Percentiles rank a stretch among this genome's conserved stretches.
phyloP scores from a whole-genome alignment of 2,329 filamentous ascomycete genomes.

The Pyrenophora graminea region DNA sequence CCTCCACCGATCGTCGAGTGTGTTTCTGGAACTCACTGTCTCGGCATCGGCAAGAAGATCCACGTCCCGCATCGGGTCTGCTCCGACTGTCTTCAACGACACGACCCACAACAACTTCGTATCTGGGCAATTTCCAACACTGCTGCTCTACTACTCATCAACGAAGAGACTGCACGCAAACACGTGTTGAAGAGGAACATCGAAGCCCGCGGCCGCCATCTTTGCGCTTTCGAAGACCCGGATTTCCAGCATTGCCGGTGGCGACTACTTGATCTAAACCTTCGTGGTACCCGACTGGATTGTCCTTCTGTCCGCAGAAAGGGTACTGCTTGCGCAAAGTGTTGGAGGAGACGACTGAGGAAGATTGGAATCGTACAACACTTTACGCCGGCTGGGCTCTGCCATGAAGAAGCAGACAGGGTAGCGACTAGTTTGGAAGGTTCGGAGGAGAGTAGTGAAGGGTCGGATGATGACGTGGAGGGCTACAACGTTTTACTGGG shows the following conservation, averaged over 20 bases:
- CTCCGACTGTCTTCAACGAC: conserved; percentile 28
- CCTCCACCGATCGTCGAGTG: conserved; percentile 33
- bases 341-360: conserved; percentile 29
- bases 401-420: conserved; percentile 35
- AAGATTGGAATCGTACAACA: conserved; percentile 32
- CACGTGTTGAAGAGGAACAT: conserved; percentile 29
- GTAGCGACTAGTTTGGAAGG: conserved; percentile 21
- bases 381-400: conserved; percentile 34
- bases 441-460: conserved; percentile 20
- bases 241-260: conserved; percentile 32
- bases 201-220: conserved; percentile 26
- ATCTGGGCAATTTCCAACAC: conserved; percentile 21
- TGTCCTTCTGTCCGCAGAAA: conserved; percentile 28
- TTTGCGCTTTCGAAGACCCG: conserved; percentile 32
- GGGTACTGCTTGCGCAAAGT: conserved; percentile 29
- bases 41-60: conserved; percentile 36
- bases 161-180: conserved; percentile 26
- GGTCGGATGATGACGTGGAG: conserved; percentile 31
- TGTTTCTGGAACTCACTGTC: conserved; percentile 24
- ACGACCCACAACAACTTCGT: conserved; percentile 33
- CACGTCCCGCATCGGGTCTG: conserved; percentile 26
- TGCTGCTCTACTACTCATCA: conserved; percentile 19
- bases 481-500: conserved; percentile 24
- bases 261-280: conserved; percentile 31
- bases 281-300: conserved; percentile 26